Evolutionary conservation across 164 flowering plant genomes (phyloP).

Genomic region (Taxillus chinensis): DNA sequence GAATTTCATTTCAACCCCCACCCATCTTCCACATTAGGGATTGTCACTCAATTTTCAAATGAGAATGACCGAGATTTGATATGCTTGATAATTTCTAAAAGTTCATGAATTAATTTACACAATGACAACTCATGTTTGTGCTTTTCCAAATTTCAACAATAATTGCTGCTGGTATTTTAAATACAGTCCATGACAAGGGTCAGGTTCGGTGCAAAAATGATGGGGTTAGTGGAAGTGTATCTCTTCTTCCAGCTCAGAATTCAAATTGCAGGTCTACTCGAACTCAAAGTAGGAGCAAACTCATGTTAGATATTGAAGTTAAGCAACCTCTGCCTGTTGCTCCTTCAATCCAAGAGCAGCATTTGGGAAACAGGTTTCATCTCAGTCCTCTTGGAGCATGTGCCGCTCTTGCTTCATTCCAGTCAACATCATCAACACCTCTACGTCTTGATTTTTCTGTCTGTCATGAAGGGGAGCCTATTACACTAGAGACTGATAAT

Average conservation of each 20-base stretch:
- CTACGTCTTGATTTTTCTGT: conserved; percentile 13
- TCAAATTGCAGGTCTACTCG: conserved; percentile 13
- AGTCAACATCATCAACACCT: conserved; percentile 14
- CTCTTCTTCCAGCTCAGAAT: conserved; percentile 6
- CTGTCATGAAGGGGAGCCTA: conserved; percentile 11
- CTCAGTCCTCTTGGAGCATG: conserved; percentile 45
- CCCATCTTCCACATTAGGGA: no score
- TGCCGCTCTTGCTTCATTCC: conserved; percentile 37
- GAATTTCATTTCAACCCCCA: no score
- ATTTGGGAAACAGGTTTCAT: conserved; percentile 12
- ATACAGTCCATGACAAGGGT: conserved; percentile 12
- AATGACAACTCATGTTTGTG: not conserved
- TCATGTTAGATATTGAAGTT: conserved; percentile 4
- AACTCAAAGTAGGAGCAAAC: conserved; percentile 17
- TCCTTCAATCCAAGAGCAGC: conserved; percentile 11
- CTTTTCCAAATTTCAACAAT: not conserved
- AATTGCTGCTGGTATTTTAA: conserved; percentile 3
- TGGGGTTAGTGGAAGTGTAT: conserved; percentile 2
- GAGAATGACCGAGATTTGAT: no score
- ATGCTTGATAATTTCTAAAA: no score
- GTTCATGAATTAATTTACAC: no score
- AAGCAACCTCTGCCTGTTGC: conserved; percentile 3
- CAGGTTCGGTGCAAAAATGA: not conserved
- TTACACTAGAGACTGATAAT: not conserved
- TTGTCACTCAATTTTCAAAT: no score